A percentile compares a stretch with the other conserved stretches of the same genome.
phyloP scores from a whole-genome alignment of 176 grass and related monocot genomes.

The Tillandsia fasciculata region DNA sequence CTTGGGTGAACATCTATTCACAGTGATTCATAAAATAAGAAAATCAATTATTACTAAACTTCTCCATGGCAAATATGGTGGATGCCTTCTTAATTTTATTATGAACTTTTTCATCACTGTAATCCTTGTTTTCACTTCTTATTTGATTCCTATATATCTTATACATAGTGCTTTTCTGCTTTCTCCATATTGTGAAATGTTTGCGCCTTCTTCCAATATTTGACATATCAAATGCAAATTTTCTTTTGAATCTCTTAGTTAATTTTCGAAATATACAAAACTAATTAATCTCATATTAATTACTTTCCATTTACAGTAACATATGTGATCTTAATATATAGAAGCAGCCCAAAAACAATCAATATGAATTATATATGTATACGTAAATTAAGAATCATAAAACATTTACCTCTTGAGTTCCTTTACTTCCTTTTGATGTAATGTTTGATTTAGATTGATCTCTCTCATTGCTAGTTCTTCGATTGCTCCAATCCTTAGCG shows the following conservation, averaged over 20 bases:
- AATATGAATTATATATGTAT: background rate
- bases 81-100: too few species aligned
- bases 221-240: too few species aligned
- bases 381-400: background rate
- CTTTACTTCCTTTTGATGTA: conserved; percentile 39
- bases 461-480: conserved; percentile 39
- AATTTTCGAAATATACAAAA: background rate
- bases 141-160: too few species aligned
- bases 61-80: too few species aligned
- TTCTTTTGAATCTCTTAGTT: background rate
- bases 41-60: too few species aligned
- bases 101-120: too few species aligned
- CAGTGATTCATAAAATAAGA: too few species aligned
- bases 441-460: conserved; percentile 28
- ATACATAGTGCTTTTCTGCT: too few species aligned
- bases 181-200: too few species aligned
- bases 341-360: background rate
- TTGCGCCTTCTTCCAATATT: too few species aligned
- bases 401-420: conserved; percentile 21
- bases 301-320: background rate
- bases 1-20: too few species aligned
- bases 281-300: background rate
- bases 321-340: background rate
- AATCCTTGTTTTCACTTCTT: too few species aligned
- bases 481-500: conserved; percentile 9